Base-by-base conservation (phyloP, 495 filamentous ascomycete genomes). In the Penicillium samsonianum region DNA sequence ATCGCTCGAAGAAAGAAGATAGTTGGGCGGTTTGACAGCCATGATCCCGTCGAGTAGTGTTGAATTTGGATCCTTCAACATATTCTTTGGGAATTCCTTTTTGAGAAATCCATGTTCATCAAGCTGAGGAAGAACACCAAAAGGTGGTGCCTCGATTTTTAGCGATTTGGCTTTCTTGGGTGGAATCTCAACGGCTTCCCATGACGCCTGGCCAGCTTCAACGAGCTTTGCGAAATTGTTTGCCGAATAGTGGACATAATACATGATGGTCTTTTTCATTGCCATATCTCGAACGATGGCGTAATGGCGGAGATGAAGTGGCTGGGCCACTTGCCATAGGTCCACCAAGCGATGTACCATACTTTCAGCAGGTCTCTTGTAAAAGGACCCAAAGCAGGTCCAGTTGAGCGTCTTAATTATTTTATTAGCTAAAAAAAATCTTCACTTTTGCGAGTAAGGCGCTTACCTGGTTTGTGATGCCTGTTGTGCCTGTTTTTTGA, bases 271-370 rank as follows among this genome's bases (percentile, higher is more conserved):
- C 3, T 73, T 73, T 12, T 70, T 72, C 19, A 87, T 73, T 11
- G 71, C 73, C 17, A 80, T 83, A 59, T 90, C 87, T 57, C 84
- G 73, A 40, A 90, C 75, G 19, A 90, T 75, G 23, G 82, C 78
- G n/a, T 87, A 67, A 63, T 88, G 83, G 25, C 80, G 80, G 42
- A 90, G 74, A 62, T 87, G 78, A 17, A 76, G 69, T 17, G 87
- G 87, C 56, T 90, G 87, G 3, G 83, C 84, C 28, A 81, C 50
- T 43, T 82, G 77, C 77, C 84, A 87, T 55, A 78, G 73, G 60
- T 87, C 81, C 1, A 80, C 80, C 25, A 89, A 63, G 28, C 84
- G 78, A 57, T 66, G 68, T 30, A 89, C 56, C 20, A 77, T 65
- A 45, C 78, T 74, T 61, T 90, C 87, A 30, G 85, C 59, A 3